These are phyloP conservation scores for Colletotrichum sp. DNA, from an alignment of 2,329 filamentous ascomycete species.

Conservation along the genomic window DNA sequence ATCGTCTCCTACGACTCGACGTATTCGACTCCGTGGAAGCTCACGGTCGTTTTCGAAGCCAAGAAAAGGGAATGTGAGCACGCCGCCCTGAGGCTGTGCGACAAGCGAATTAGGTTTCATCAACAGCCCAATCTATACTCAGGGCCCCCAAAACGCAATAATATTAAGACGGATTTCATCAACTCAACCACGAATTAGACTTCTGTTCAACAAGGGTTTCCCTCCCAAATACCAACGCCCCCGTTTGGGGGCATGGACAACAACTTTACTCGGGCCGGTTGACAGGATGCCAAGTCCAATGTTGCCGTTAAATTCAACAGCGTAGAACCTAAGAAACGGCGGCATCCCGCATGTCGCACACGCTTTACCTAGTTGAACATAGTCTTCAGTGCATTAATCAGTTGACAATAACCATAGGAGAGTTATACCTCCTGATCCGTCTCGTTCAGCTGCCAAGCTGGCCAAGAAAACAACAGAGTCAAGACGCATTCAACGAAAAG, in stretches of 20 bases:
- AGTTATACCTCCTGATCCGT: not conserved
- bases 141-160: not conserved
- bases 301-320: not conserved
- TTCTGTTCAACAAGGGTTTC: not conserved
- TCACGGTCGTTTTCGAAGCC: not conserved
- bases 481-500: fast-evolving
- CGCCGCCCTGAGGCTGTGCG: fast-evolving
- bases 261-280: not conserved
- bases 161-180: fast-evolving
- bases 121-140: fast-evolving
- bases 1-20: not conserved
- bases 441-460: not conserved
- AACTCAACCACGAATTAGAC: not conserved
- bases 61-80: not conserved
- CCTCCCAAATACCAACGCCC: not conserved
- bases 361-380: not conserved
- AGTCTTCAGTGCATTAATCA: not conserved
- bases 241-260: not conserved
- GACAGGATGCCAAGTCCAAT: not conserved
- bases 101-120: not conserved
- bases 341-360: not conserved
- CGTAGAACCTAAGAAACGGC: not conserved
- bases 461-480: not conserved
- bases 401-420: not conserved
- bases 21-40: fast-evolving